Percentiles rank a stretch among this genome's conserved stretches.
These are phyloP conservation scores for Beauveria scarabaeidicola DNA, from an alignment of 2,329 filamentous ascomycete species.

Conservation along the genomic window DNA sequence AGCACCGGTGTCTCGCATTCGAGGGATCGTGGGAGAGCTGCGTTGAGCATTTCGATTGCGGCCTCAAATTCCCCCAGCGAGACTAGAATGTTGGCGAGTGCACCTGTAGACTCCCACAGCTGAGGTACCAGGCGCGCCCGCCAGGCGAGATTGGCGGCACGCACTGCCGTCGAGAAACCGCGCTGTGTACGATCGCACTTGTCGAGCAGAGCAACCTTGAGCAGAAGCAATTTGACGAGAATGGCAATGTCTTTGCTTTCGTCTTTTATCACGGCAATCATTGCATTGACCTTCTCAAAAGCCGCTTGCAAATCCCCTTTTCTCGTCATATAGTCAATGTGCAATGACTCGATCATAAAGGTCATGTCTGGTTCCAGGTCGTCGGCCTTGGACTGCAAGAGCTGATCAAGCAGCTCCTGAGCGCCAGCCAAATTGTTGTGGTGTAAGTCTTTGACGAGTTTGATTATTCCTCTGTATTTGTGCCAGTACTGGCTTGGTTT, in stretches of 20 bases:
- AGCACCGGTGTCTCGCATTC: conserved; percentile 59
- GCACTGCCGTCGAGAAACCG: conserved; percentile 67
- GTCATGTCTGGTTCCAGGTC: conserved; percentile 45
- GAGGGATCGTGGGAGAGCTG: conserved; percentile 66
- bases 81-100: conserved; percentile 60
- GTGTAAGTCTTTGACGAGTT: conserved; percentile 54
- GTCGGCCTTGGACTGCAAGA: conserved; percentile 42
- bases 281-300: conserved; percentile 37
- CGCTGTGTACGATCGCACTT: conserved; percentile 61
- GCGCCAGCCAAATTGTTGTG: conserved; percentile 44
- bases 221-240: conserved; percentile 60
- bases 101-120: conserved; percentile 64
- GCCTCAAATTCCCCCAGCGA: conserved; percentile 62
- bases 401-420: conserved; percentile 40
- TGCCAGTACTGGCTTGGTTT: conserved; percentile 70
- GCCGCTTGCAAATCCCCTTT: conserved; percentile 39
- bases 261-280: conserved; percentile 34
- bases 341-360: conserved; percentile 42
- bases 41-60: conserved; percentile 54
- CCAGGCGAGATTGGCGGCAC: conserved; percentile 67
- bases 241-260: conserved; percentile 50
- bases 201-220: conserved; percentile 64
- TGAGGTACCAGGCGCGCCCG: conserved; percentile 58
- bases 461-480: conserved; percentile 58
- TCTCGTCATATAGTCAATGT: conserved; percentile 43